phyloP scores from a whole-genome alignment of 2,329 filamentous ascomycete species.

The Trichoderma afroharzianum region DNA sequence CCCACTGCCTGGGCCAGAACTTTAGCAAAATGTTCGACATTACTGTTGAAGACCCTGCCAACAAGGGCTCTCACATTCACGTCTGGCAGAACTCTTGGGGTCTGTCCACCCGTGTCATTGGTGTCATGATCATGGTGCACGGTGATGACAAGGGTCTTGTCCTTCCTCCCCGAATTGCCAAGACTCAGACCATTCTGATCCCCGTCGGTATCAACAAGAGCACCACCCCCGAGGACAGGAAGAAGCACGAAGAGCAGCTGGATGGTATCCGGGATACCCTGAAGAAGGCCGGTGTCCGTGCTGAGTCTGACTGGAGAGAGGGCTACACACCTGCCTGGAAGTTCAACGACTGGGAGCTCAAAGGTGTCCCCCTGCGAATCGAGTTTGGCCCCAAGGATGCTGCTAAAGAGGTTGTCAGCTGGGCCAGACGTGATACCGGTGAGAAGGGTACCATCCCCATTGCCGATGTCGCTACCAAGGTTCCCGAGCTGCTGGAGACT shows the following conservation, averaged over 20 bases:
- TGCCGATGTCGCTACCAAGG: conserved; percentile 64
- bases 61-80: conserved; percentile 75
- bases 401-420: conserved; percentile 78
- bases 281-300: conserved; percentile 69
- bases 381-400: conserved; percentile 96
- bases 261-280: conserved; percentile 67
- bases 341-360: conserved; percentile 98
- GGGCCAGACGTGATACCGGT: conserved; percentile 80
- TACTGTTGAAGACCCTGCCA: conserved; percentile 84
- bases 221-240: conserved; percentile 73
- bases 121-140: conserved; percentile 98
- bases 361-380: conserved; percentile 87
- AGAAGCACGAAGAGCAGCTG: conserved; percentile 72
- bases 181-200: conserved; percentile 80
- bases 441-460: conserved; percentile 80
- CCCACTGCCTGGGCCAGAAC: conserved; percentile 93
- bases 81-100: conserved; percentile 99
- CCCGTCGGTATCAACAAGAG: conserved; percentile 92
- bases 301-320: conserved; percentile 79
- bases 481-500: conserved; percentile 79
- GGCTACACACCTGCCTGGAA: conserved; percentile 95
- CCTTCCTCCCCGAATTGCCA: conserved; percentile 84
- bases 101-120: conserved; percentile 92
- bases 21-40: conserved; percentile 99
- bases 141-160: conserved; percentile 94